A percentile compares a stretch with the other conserved stretches of the same genome.
phyloP scores from a whole-genome alignment of 108 stramenopile genomes.

The Skeletonema potamos region DNA sequence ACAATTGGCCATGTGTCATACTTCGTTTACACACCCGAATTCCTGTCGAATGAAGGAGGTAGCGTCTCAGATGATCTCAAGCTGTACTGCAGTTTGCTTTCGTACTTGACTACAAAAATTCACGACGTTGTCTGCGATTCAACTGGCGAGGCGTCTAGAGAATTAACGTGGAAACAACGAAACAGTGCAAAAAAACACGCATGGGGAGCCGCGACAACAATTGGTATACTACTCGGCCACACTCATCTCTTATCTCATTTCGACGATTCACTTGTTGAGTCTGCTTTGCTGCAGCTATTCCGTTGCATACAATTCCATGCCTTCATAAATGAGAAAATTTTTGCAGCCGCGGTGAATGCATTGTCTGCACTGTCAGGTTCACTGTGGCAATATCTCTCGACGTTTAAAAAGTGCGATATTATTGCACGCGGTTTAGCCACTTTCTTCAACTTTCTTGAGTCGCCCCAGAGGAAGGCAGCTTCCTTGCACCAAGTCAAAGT shows the following conservation, averaged over 20 bases:
- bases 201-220: conserved; percentile 65
- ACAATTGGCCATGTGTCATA: conserved; percentile 54
- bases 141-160: conserved; percentile 23
- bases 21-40: conserved; percentile 40
- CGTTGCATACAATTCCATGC: conserved; percentile 37
- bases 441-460: conserved; percentile 23
- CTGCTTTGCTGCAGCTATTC: conserved; percentile 18
- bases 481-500: conserved; percentile 12
- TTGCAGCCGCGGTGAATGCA: conserved; percentile 24
- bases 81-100: conserved; percentile 14
- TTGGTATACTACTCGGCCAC: conserved; percentile 35
- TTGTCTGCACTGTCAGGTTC: conserved; percentile 21
- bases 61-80: neutral
- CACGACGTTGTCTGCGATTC: conserved; percentile 34
- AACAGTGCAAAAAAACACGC: conserved; percentile 69
- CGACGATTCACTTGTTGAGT: conserved; percentile 16
- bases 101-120: conserved; percentile 46
- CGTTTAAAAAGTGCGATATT: conserved; percentile 12
- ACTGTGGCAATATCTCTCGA: conserved; percentile 36
- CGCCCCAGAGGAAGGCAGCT: conserved; percentile 2
- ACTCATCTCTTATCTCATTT: neutral
- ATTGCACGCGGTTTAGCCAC: conserved; percentile 35
- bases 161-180: conserved; percentile 71
- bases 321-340: conserved; percentile 36
- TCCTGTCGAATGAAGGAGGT: neutral